Base-by-base conservation (phyloP, 2,329 filamentous ascomycete genomes). In the Hortaea werneckii region DNA sequence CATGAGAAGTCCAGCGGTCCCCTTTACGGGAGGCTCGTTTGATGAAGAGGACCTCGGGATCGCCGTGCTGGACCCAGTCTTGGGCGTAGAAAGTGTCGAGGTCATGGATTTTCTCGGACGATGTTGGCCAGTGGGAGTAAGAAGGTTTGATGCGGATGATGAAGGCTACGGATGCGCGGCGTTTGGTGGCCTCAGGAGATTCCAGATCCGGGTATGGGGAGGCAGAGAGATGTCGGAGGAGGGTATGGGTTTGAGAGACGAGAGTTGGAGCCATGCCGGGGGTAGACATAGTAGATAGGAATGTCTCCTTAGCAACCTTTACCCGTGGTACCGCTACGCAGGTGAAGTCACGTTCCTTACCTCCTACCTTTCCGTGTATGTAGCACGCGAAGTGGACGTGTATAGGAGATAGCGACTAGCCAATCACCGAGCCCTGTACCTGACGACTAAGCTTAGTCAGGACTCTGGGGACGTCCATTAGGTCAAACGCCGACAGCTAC, bases 11-110 rank as follows among this genome's bases (percentile, higher is more conserved):
- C 82, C 82, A 85, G 47, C 80, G 70, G 60, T 85, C 82, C 6
- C 80, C 80, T 45, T 73, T 69, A 34, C 82, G 69, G 4, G 79
- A 73, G 2, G 82, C 77, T 40, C 82, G 70, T 59, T 85, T 85
- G 61, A 85, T 85, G 61, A 85, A 84, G 3, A 85, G 69, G n/a
- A 80, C 68, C 60, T 85, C 82, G 0, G 81, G 77, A 50, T 81
- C 77, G 26, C 80, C 80, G 59, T 81, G 65, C 52, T 76, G 72
- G 5, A 82, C 79, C 82, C 82, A 85, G 11, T 72, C 61, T 54
- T 81, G 78, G 1, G 68, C 65, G 58, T 84, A 85, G 66, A 83
- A 84, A 6, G 69, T 62, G 29, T 76, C 65, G 35, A 72, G 67
- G 35, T 72, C 62, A 45, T 67, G 54, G 34, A 64, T 59, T 9